Base-by-base conservation (phyloP, 208 protist genomes). In the Wallacemonas collosoma region DNA sequence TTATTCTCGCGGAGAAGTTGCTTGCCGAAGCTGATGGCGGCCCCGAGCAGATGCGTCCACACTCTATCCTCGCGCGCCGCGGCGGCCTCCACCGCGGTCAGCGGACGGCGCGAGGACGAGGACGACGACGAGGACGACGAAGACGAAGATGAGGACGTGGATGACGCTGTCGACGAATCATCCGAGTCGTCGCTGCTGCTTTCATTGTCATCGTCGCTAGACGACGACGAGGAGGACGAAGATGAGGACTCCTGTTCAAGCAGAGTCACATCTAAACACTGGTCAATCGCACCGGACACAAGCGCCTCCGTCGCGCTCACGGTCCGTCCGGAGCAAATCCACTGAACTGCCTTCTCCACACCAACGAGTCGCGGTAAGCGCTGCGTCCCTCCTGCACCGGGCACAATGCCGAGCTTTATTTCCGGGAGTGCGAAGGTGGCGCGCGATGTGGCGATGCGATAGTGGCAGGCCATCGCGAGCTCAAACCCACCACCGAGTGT, bases 331-430 rank as follows among this genome's bases (percentile, higher is more conserved):
- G 69, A 41, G 15, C 68, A 68, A 39, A 86, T 79, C 61, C 80
- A 73, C 8, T 60, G 8, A 8, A 80, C 17, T 2, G 83, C 71
- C 17, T 15, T 58, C 26, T 54, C 40, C 9, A 75, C 54, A 14
- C 83, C 83, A 9, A 78, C 53, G 9, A 78, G 67, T n/a, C 78
- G 62, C 36, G 83, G 76, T 39, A 85, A 50, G 38, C 82, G 57
- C 56, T 88, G 82, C 47, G 77, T 85, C 35, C 78, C 80, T 14
- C 81, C 83, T 3, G 43, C 68, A 15, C 81, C 79, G 12, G 83
- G 81, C 4, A 89, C 39, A 14, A 89, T 56, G n/a, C 81, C 81
- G 8, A 87, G 60, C 41, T 73, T 68, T 39, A 82, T 40, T 53
- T 87, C 79, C 39, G 76, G 79, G 8, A 80, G 60, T 3, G 66